These are phyloP conservation scores for Plasmopara halstedii DNA, from an alignment of 352 stramenopile genomes.

Conservation along the genomic window DNA sequence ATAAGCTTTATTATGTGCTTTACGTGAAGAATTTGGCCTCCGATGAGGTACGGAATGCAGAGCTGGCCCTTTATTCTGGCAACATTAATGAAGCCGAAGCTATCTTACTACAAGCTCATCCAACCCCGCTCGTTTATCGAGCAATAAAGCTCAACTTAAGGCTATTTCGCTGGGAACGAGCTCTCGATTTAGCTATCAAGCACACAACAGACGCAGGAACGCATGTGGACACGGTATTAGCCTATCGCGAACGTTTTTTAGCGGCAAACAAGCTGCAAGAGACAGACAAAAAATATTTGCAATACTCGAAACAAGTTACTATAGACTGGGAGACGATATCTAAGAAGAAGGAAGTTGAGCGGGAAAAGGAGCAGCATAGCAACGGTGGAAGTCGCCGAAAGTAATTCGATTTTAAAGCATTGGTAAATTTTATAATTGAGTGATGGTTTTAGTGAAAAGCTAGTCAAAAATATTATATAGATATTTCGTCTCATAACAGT, in stretches of 20 bases:
- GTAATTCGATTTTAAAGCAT: too few species aligned
- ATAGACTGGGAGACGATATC: conserved; percentile 86
- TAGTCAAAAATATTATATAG: too few species aligned
- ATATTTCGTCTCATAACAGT: too few species aligned
- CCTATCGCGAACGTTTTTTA: conserved; percentile 84
- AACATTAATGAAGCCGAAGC: conserved; percentile 88
- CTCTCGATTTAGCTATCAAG: conserved; percentile 85
- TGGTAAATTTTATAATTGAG: too few species aligned
- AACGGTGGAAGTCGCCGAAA: conserved; percentile 39
- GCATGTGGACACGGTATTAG: conserved; percentile 87
- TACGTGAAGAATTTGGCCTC: conserved; percentile 81
- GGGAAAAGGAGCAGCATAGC: conserved; percentile 63
- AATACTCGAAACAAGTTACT: conserved; percentile 80
- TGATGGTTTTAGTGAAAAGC: too few species aligned
- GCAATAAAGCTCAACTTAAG: conserved; percentile 92
- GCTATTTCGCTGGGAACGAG: conserved; percentile 84
- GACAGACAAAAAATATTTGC: conserved; percentile 83
- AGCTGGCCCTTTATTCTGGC: conserved; percentile 79
- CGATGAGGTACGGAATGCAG: conserved; percentile 82
- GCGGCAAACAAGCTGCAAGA: conserved; percentile 82
- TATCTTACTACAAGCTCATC: conserved; percentile 87
- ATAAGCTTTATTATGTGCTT: conserved; percentile 91
- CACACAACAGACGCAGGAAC: conserved; percentile 78
- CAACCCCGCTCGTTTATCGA: conserved; percentile 83
- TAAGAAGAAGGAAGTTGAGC: conserved; percentile 87